Evolutionary conservation across 805 yeast species (phyloP).

Genomic region (Barnettozyma sp.): DNA sequence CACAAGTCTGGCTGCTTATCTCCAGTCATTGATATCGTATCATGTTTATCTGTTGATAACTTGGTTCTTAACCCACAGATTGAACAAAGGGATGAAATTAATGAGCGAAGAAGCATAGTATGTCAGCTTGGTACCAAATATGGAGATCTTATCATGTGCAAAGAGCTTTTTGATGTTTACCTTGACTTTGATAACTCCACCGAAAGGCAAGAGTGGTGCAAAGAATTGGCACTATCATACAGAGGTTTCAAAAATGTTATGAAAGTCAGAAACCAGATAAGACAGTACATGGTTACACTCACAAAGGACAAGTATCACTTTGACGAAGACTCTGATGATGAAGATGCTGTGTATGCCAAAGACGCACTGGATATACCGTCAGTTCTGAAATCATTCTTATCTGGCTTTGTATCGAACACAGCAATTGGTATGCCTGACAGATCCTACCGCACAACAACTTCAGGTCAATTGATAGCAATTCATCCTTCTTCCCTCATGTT

Average conservation of each 20-base stretch:
- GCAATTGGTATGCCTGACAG: conserved; percentile 95
- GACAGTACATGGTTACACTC: conserved; percentile 53
- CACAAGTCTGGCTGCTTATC: conserved; percentile 42
- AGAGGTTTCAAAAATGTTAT: conserved; percentile 76
- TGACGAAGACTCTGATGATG: conserved; percentile 14
- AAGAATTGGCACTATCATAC: conserved; percentile 63
- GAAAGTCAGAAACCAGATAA: conserved; percentile 69
- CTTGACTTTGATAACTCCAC: conserved; percentile 34
- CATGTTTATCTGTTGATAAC: conserved; percentile 91
- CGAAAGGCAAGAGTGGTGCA: conserved; percentile 79
- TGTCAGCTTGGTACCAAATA: conserved; percentile 64
- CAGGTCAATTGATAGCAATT: conserved; percentile 78
- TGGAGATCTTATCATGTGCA: conserved; percentile 81
- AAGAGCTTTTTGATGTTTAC: conserved; percentile 65
- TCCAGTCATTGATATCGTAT: conserved; percentile 79
- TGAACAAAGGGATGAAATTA: conserved; percentile 78
- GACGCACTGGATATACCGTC: conserved; percentile 43
- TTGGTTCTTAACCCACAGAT: conserved; percentile 72
- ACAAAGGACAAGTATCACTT: conserved; percentile 31
- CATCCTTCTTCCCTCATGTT: conserved; percentile 89
- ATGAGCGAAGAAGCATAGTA: conserved; percentile 60
- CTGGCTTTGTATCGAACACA: conserved; percentile 80
- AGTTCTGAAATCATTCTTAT: conserved; percentile 70
- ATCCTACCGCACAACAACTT: conserved; percentile 76
- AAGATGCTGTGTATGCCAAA: conserved; percentile 3